Percentiles rank a stretch among this genome's conserved stretches.
Conservation (phyloP, 768 basidiomycete species). For the Mycena olivaceomarginata region DNA sequence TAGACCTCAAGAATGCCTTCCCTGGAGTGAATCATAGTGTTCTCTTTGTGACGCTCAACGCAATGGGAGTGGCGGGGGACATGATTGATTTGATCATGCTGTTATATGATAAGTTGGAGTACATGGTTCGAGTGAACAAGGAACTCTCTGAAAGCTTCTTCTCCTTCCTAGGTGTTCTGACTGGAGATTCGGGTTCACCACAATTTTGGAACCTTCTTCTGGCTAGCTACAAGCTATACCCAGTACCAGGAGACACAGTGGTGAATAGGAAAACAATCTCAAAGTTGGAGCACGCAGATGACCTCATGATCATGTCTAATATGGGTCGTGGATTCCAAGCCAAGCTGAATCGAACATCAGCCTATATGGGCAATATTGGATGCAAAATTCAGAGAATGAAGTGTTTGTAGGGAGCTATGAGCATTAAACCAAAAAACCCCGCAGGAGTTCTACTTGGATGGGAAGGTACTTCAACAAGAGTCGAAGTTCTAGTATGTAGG, state of each 20-base stretch:
- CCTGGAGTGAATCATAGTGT: constrained; percentile 8
- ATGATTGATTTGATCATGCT: not conserved
- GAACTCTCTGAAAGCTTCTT: constrained; percentile 10
- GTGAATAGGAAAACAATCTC: constrained; percentile 38
- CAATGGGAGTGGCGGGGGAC: not conserved
- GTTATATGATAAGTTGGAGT: not conserved
- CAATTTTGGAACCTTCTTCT: constrained; percentile 9
- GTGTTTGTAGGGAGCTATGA: not conserved
- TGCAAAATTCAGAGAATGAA: constrained; percentile 11
- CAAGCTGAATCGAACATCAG: not conserved
- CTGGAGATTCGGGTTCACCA: not conserved
- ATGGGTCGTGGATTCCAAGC: constrained; percentile 32
- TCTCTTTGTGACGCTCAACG: not conserved
- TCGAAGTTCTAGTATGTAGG: constrained; percentile 41
- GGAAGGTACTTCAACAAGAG: constrained; percentile 26
- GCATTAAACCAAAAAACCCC: not conserved
- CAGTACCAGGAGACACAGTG: constrained; percentile 42
- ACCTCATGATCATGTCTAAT: constrained; percentile 47
- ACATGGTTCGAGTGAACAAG: not conserved
- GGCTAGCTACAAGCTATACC: constrained; percentile 10
- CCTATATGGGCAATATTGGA: constrained; percentile 1
- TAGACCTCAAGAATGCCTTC: not conserved
- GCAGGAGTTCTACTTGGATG: constrained; percentile 7
- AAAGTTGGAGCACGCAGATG: constrained; percentile 31
- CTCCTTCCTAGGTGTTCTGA: constrained; percentile 6